Conservation (phyloP, 208 protist species). For the Spongospora subterranea region DNA sequence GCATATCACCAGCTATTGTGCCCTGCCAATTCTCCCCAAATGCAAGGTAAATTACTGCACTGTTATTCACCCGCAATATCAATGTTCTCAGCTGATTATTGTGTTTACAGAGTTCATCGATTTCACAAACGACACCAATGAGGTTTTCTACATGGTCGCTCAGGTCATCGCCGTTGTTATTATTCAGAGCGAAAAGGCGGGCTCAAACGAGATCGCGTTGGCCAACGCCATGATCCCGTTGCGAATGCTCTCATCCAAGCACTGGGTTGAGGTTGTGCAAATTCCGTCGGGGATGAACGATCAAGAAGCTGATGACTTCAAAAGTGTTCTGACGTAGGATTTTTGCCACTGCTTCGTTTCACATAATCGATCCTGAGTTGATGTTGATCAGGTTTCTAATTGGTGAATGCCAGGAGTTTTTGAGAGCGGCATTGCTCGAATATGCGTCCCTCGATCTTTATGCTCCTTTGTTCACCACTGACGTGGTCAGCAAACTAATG, state of each 20-base stretch:
- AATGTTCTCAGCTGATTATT: background rate
- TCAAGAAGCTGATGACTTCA: slow-evolving; percentile 5
- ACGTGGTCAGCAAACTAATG: background rate
- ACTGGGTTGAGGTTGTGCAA: background rate
- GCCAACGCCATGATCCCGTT: background rate
- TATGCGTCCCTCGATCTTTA: background rate
- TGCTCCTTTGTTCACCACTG: background rate
- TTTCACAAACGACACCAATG: slow-evolving; percentile 48
- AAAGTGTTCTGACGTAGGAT: background rate
- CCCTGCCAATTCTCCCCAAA: background rate
- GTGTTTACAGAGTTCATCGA: slow-evolving; percentile 49
- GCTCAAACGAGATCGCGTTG: background rate
- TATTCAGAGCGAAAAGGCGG: background rate
- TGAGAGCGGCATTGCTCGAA: slow-evolving; percentile 25
- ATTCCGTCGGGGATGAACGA: background rate
- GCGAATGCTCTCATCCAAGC: background rate
- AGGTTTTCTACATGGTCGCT: slow-evolving; percentile 44
- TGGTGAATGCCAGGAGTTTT: background rate
- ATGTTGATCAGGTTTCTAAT: background rate
- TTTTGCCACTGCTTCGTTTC: background rate
- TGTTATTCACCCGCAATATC: background rate
- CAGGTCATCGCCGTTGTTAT: background rate
- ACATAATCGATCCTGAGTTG: background rate
- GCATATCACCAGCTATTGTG: slow-evolving; percentile 23
- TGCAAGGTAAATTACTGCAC: background rate